Evolutionary conservation across 2,329 filamentous ascomycete species (phyloP).

Genomic region (Stagonosporopsis rhizophila): DNA sequence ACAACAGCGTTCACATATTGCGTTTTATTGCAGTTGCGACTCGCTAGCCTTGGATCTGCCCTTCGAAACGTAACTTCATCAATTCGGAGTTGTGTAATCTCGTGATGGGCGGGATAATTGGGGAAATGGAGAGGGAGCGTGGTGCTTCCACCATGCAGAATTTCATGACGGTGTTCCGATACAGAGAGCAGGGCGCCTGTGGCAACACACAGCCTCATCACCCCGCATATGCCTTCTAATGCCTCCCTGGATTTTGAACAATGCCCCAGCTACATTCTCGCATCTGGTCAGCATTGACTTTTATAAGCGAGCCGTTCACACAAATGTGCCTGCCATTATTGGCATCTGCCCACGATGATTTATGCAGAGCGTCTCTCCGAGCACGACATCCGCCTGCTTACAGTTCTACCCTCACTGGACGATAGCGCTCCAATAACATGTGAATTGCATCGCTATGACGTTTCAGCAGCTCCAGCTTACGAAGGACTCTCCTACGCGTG

Average conservation of each 20-base stretch:
- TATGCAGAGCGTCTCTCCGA: background rate
- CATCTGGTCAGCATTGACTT: too few species aligned
- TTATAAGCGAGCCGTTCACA: too few species aligned
- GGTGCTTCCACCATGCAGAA: background rate
- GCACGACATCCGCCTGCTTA: background rate
- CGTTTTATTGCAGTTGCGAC: too few species aligned
- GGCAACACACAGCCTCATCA: background rate
- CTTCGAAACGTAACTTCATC: background rate
- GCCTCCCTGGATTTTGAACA: too few species aligned
- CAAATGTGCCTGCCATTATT: background rate
- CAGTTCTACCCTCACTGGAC: background rate
- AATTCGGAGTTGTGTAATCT: background rate
- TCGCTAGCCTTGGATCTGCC: background rate
- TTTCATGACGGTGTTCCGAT: too few species aligned
- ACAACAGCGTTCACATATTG: constrained; percentile 6
- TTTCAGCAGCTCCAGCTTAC: background rate
- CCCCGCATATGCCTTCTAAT: background rate
- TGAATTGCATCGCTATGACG: background rate
- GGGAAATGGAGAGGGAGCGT: background rate
- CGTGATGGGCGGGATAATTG: background rate
- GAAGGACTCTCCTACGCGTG: background rate
- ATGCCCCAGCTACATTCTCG: too few species aligned
- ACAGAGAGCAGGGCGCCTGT: too few species aligned
- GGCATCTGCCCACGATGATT: background rate
- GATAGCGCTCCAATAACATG: background rate